A percentile compares a stretch with the other conserved stretches of the same genome.
These are phyloP conservation scores for Cladosporium sp. DNA, from an alignment of 2,329 filamentous ascomycete species.

Conservation along the genomic window DNA sequence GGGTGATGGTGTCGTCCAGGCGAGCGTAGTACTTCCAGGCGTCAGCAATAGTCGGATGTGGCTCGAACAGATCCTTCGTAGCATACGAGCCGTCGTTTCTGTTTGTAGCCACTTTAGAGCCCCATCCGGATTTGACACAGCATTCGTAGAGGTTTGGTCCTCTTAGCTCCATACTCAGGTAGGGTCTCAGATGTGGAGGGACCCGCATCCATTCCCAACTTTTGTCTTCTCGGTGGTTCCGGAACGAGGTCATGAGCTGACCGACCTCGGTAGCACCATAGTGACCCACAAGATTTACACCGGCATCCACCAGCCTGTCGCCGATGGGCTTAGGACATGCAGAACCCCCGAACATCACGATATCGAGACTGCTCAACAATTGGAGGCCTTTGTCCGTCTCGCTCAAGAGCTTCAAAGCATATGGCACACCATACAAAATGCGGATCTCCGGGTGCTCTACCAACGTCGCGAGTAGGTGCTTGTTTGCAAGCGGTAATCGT, in stretches of 20 bases:
- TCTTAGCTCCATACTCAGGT: conserved; percentile 26
- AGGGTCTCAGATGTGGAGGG: conserved; percentile 22
- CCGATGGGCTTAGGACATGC: conserved; percentile 24
- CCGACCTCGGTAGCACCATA: conserved; percentile 53
- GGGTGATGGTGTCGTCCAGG: conserved; percentile 28
- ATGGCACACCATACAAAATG: conserved; percentile 59
- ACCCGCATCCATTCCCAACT: conserved; percentile 54
- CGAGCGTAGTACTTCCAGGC: conserved; percentile 28
- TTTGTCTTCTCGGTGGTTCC: conserved; percentile 45
- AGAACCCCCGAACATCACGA: conserved; percentile 24
- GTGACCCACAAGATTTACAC: conserved; percentile 21
- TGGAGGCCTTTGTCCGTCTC: conserved; percentile 49
- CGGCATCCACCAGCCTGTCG: conserved; percentile 19
- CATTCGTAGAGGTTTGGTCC: conserved; percentile 36
- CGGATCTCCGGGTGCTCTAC: conserved; percentile 33
- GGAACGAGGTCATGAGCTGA: conserved; percentile 56
- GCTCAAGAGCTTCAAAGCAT: conserved; percentile 56
- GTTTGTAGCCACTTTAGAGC: conserved; percentile 37
- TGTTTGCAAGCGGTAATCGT: conserved; percentile 47
- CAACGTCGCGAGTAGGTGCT: conserved; percentile 20
- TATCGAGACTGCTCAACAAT: conserved; percentile 15
- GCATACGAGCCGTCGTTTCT: conserved; percentile 39
- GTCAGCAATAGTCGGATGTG: conserved; percentile 26
- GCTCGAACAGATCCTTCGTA: conserved; percentile 29
- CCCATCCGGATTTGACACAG: conserved; percentile 32